Evolutionary conservation across 139 green algal genomes (phyloP), one percentile per base, ranked within the genome.

Genomic region (Edaphochlamys debaryana): DNA sequence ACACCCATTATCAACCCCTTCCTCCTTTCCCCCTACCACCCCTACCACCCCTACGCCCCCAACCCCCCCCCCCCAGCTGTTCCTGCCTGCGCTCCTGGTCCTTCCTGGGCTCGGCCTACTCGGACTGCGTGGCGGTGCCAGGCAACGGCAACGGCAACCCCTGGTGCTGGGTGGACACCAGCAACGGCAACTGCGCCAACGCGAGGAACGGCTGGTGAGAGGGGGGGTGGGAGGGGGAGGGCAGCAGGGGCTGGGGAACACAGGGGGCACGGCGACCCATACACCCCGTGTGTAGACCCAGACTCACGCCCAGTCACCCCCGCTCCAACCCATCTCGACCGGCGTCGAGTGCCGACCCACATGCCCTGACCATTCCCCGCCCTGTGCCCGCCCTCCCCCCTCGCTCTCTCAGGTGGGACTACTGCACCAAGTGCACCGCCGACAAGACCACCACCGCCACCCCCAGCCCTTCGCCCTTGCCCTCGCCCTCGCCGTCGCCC

Each of bases 181-280:
- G 56, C 54, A 41, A 50, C 1, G 72, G 72, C 54, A 54, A 54
- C 36, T 79, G 72, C 56, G 5, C 36, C 36, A 79, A 38, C 36
- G 23, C 27, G 25, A 34, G 54, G 27, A 68, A 67, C 54, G 54
- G 72, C 54, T 79, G 54, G 54, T 79, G 70, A 34, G 70, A 67
- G n/a, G n/a, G n/a, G n/a, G n/a, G n/a, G n/a, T n/a, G n/a, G n/a
- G n/a, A n/a, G n/a, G n/a, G n/a, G n/a, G n/a, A n/a, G n/a, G n/a
- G n/a, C n/a, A n/a, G n/a, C n/a, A n/a, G n/a, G n/a, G n/a, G n/a
- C n/a, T n/a, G n/a, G n/a, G n/a, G n/a, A n/a, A n/a, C n/a, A n/a
- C n/a, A n/a, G n/a, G n/a, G n/a, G n/a, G n/a, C n/a, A n/a, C n/a
- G n/a, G n/a, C n/a, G n/a, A n/a, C n/a, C n/a, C n/a, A n/a, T n/a